A percentile compares a stretch with the other conserved stretches of the same genome.
Conservation (phyloP, 2,329 filamentous ascomycete genomes). For the Diaporthe longicolla region DNA sequence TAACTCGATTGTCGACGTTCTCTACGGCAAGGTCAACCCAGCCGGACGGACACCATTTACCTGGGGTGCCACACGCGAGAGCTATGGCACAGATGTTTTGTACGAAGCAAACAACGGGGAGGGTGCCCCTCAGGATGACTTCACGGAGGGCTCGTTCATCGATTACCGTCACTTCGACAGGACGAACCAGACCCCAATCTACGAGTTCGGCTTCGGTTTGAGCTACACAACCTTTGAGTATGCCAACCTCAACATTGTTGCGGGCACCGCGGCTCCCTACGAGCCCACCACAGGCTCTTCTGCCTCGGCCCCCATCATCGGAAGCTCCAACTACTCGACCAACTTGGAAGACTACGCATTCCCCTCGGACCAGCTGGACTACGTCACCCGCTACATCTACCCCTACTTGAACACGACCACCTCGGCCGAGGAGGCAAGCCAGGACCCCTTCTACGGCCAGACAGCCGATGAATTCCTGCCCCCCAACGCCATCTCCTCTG, state of each 20-base stretch:
- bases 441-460: conserved; percentile 72
- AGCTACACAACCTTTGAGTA: conserved; percentile 86
- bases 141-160: conserved; percentile 84
- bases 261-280: conserved; percentile 66
- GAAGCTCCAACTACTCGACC: conserved; percentile 75
- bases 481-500: conserved; percentile 66
- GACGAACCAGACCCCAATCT: conserved; percentile 76
- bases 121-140: conserved; percentile 78
- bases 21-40: conserved; percentile 86
- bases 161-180: conserved; percentile 85
- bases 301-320: conserved; percentile 73
- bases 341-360: conserved; percentile 77
- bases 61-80: conserved; percentile 76
- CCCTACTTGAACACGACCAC: conserved; percentile 78
- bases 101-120: conserved; percentile 78
- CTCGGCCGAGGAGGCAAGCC: conserved; percentile 67
- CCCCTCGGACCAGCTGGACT: conserved; percentile 68
- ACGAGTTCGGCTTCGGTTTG: conserved; percentile 85
- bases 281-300: conserved; percentile 73
- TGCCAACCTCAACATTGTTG: conserved; percentile 73
- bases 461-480: conserved; percentile 73
- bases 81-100: conserved; percentile 78
- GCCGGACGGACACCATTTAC: conserved; percentile 85
- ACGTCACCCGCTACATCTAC: conserved; percentile 73
- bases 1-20: conserved; percentile 83